Conservation (phyloP, 306 rosid species). For the Arachis stenosperma region DNA sequence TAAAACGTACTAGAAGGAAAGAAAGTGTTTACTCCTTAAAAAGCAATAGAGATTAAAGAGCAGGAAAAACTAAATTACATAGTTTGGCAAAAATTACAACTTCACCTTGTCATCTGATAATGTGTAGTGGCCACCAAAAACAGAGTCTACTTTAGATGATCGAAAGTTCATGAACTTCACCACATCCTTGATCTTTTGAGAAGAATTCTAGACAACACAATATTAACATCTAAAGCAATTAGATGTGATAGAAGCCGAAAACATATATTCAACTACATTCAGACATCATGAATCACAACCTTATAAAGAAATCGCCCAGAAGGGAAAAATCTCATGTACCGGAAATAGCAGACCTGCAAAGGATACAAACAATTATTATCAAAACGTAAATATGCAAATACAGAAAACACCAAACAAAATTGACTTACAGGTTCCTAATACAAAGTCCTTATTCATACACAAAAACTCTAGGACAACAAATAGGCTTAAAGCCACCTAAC, state of each 20-base stretch:
- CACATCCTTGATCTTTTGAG: constrained; percentile 81
- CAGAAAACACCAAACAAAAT: constrained; percentile 8
- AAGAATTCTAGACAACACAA: constrained; percentile 71
- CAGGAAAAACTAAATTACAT: constrained; percentile 14
- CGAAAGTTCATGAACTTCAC: constrained; percentile 90
- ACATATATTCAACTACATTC: not conserved
- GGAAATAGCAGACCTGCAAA: constrained; percentile 91
- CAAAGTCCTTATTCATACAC: constrained; percentile 9
- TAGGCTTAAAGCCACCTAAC: constrained; percentile 26
- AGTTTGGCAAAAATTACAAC: constrained; percentile 30
- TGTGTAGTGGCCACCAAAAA: constrained; percentile 86
- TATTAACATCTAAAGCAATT: constrained; percentile 36
- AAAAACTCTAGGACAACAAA: constrained; percentile 9
- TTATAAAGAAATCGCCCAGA: constrained; percentile 92
- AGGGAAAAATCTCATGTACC: constrained; percentile 83
- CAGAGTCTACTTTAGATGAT: constrained; percentile 62
- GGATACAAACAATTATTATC: constrained; percentile 20
- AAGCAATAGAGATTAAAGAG: constrained; percentile 12
- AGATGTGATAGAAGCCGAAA: constrained; percentile 19
- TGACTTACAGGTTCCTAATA: not conserved
- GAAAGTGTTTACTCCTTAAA: constrained; percentile 24
- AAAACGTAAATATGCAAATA: not conserved
- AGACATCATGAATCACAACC: constrained; percentile 52
- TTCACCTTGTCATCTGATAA: constrained; percentile 83
- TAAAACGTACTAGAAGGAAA: constrained; percentile 13